These are phyloP conservation scores for Mangifera indica DNA, from an alignment of 345 rosid genomes.

Conservation along the genomic window DNA sequence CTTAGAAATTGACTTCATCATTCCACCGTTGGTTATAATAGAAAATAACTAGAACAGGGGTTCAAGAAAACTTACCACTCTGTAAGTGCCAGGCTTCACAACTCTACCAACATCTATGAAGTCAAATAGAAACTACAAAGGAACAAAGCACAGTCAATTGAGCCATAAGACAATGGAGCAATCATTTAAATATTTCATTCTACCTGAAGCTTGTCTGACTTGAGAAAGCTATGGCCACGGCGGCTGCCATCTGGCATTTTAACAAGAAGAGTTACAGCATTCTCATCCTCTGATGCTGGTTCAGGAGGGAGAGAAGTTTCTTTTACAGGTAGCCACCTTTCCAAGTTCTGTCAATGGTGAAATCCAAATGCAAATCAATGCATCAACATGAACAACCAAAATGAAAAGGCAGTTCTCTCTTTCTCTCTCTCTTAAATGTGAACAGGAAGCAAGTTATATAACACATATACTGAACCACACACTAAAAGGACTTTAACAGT, in stretches of 20 bases:
- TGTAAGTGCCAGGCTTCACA: conserved; percentile 66
- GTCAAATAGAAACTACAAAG: conserved; percentile 61
- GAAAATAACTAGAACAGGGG: neutral
- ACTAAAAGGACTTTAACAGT: neutral
- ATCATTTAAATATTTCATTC: conserved; percentile 16
- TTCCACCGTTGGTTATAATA: neutral
- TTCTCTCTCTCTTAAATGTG: neutral
- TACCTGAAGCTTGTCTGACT: conserved; percentile 82
- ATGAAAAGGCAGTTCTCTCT: conserved; percentile 2
- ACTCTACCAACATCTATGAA: conserved; percentile 61
- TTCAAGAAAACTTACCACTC: conserved; percentile 54
- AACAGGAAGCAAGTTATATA: neutral
- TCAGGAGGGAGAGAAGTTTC: conserved; percentile 52
- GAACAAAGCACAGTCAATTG: conserved; percentile 27
- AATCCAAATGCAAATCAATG: conserved; percentile 11
- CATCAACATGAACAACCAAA: neutral
- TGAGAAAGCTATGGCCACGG: conserved; percentile 70
- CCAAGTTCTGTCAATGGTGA: conserved; percentile 39
- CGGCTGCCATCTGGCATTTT: conserved; percentile 87
- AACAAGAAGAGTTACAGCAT: conserved; percentile 62
- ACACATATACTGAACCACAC: neutral
- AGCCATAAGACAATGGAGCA: neutral
- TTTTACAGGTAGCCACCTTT: conserved; percentile 36
- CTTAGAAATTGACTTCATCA: neutral
- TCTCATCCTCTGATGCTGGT: conserved; percentile 58